Evolutionary conservation across 2,329 filamentous ascomycete genomes (phyloP).

Genomic region (Aspergillus tamarii): DNA sequence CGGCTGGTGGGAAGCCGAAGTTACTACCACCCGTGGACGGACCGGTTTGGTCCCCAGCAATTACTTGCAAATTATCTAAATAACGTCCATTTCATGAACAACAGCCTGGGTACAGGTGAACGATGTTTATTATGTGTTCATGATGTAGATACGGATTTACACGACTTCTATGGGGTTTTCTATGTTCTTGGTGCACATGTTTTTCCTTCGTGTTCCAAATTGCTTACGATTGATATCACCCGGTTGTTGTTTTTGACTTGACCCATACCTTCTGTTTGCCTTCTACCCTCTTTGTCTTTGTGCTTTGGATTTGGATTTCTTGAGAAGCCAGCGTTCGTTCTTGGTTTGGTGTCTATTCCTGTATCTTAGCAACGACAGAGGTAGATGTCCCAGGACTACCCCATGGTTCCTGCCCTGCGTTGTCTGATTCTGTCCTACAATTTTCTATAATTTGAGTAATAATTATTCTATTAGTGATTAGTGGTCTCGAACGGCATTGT

Average conservation of each 20-base stretch:
- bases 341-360: not conserved
- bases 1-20: slow-evolving; percentile 98
- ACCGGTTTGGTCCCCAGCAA: slow-evolving; percentile 68
- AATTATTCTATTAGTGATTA: not conserved
- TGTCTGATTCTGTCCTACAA: not conserved
- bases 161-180: slow-evolving; percentile 2
- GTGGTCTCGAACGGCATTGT: not conserved
- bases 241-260: slow-evolving; percentile 5
- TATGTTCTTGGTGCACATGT: slow-evolving; percentile 12
- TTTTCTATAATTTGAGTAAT: slow-evolving; percentile 1
- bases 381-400: not conserved
- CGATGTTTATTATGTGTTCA: slow-evolving; percentile 18
- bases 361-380: not conserved
- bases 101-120: slow-evolving; percentile 19
- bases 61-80: slow-evolving; percentile 63
- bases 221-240: slow-evolving; percentile 6
- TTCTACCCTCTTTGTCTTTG: not conserved
- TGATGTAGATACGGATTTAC: slow-evolving; percentile 26
- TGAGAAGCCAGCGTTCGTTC: not conserved
- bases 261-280: slow-evolving; percentile 19
- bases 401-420: not conserved
- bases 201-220: slow-evolving; percentile 1
- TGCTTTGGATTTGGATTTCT: not conserved
- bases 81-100: slow-evolving; percentile 28
- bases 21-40: slow-evolving; percentile 60